Percentiles rank a stretch among this genome's conserved stretches.
Evolutionary conservation across 345 rosid species (phyloP).

Genomic region (Gossypium ekmanianum): DNA sequence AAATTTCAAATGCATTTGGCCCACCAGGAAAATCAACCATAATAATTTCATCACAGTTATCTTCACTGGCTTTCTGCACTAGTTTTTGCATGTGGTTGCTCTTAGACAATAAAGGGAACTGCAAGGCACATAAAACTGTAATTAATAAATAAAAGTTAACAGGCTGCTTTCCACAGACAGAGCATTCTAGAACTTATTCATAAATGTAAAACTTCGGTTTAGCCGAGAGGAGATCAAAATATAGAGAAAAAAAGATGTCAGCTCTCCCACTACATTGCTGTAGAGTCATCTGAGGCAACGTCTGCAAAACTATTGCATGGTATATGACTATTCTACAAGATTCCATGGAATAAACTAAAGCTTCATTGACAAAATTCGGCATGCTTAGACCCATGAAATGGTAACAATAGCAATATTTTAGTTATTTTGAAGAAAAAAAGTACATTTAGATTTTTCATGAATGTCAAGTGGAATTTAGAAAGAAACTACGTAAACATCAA

Average conservation of each 20-base stretch:
- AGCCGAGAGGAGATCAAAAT: not conserved
- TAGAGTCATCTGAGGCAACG: not conserved
- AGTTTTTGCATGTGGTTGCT: slow-evolving; percentile 67
- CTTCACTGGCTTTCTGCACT: slow-evolving; percentile 47
- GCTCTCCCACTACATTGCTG: not conserved
- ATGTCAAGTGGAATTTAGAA: not conserved
- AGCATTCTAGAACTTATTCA: not conserved
- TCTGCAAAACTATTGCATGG: not conserved
- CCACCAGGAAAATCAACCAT: slow-evolving; percentile 82
- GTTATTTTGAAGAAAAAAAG: not conserved
- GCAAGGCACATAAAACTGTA: slow-evolving; percentile 23
- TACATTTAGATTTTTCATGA: not conserved
- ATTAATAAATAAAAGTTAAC: not conserved
- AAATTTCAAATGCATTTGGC: slow-evolving; percentile 81
- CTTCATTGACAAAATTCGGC: not conserved
- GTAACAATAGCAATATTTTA: not conserved
- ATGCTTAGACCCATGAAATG: not conserved
- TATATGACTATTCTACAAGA: not conserved
- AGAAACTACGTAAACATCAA: not conserved
- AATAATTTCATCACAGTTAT: slow-evolving; percentile 49
- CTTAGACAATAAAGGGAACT: slow-evolving; percentile 94
- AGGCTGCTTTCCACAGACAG: not conserved
- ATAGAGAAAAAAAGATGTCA: not conserved
- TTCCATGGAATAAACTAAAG: not conserved
- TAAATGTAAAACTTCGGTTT: not conserved